phyloP scores from a whole-genome alignment of 345 rosid species.

The Eucalyptus virginea region DNA sequence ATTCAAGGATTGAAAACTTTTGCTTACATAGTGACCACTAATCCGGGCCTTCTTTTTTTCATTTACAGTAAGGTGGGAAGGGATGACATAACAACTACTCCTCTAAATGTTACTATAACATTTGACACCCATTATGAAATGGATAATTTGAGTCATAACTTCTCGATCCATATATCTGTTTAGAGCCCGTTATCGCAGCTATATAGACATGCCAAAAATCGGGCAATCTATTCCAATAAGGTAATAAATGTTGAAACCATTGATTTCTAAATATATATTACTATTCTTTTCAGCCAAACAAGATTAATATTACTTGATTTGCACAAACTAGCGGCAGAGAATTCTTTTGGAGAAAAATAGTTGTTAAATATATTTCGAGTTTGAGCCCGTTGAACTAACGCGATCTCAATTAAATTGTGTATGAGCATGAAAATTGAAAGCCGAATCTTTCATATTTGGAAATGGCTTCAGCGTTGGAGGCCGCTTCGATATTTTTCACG shows the following conservation, averaged over 20 bases:
- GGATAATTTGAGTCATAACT: background rate
- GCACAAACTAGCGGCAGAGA: background rate
- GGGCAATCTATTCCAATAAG: background rate
- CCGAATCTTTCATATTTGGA: background rate
- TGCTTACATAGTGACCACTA: background rate
- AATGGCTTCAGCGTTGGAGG: background rate
- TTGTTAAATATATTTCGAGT: background rate
- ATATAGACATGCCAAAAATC: background rate
- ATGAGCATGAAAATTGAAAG: background rate
- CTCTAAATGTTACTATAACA: background rate
- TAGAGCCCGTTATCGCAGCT: background rate
- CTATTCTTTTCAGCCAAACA: background rate
- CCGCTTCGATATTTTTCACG: background rate
- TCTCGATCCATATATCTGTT: background rate
- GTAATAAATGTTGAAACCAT: background rate
- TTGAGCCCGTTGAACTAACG: fast-evolving
- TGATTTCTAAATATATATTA: too few relatives aligned
- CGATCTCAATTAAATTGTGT: background rate
- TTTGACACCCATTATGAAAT: background rate
- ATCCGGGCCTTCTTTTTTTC: background rate
- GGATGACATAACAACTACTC: background rate
- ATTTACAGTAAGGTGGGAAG: background rate
- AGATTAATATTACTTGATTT: too few relatives aligned
- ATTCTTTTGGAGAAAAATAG: background rate
- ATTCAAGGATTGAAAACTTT: background rate